Base-by-base conservation (phyloP, 352 stramenopile genomes). In the Phytophthora tentaculata region DNA sequence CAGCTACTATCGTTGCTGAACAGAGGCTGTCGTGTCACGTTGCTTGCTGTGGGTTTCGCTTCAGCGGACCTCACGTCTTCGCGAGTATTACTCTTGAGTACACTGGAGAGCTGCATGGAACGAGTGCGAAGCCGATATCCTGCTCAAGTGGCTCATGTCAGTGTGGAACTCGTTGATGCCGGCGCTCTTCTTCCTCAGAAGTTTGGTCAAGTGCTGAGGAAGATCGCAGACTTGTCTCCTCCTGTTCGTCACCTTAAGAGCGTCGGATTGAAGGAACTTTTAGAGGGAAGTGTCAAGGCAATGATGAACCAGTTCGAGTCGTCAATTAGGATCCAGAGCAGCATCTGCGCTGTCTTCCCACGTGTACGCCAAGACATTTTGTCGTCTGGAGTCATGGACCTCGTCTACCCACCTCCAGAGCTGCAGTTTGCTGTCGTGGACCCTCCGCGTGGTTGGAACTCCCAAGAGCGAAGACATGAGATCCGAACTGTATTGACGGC, bases 21-120 rank as follows among this genome's bases (percentile, higher is more conserved):
- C 13, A n/a, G 45, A 24, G 61, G 57, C 1, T 77, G 74, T 28
- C 67, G 64, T n/a, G 73, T 88, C 26, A 67, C 65, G 20, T 17
- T 87, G 17, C 37, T 82, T 50, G 63, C 83, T 9, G 41, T 91
- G n/a, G 81, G 69, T 3, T 89, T 84, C 24, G 70, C 59, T 26
- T 75, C 65, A n/a, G 54, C 47, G 1, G 69, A 83, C 49, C 60
- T 76, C 4, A 47, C 69, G 41, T 52, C 64, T 0, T 75, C 66
- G 20, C 35, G 48, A 28, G 53, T 47, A 53, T n/a, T 65, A 1
- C 48, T 79, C 8, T 24, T 79, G 12, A 64, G 19, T 16, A 64
- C 20, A n/a, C 61, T 87, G 7, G 64, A 75, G 45, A 66, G 63
- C 17, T 76, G 57, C 26, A 63, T 79, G 3, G 67, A 77, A 13